phyloP scores from a whole-genome alignment of 192 early-diverging fungal genomes.

The Rhizophagus clarus region DNA sequence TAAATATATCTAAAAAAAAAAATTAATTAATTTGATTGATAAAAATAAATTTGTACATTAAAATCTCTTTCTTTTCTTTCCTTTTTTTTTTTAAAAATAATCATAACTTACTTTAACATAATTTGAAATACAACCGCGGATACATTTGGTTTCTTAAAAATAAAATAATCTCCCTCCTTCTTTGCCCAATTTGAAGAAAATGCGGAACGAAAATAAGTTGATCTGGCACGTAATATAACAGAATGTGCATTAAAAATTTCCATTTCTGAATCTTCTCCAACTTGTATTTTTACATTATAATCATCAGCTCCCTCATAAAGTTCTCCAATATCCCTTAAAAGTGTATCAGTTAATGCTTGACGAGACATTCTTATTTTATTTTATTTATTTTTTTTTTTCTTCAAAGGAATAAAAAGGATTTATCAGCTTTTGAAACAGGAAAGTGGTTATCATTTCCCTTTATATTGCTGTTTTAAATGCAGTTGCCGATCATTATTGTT shows the following conservation, averaged over 20 bases:
- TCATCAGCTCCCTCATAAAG: slow-evolving; percentile 16
- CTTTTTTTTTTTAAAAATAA: too few relatives aligned
- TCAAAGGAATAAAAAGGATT: neutral
- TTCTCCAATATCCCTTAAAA: neutral
- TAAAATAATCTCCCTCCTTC: neutral
- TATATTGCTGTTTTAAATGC: too few relatives aligned
- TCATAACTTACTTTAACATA: slow-evolving; percentile 10
- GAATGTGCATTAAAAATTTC: slow-evolving; percentile 21
- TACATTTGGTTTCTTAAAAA: slow-evolving; percentile 24
- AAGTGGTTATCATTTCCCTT: too few relatives aligned
- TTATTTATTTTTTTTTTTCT: too few relatives aligned
- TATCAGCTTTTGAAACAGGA: too few relatives aligned
- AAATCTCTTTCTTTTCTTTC: too few relatives aligned
- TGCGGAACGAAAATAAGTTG: slow-evolving; percentile 9
- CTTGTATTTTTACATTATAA: slow-evolving; percentile 8
- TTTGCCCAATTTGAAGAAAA: neutral
- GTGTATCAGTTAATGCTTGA: neutral
- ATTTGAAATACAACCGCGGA: neutral
- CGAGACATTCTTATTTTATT: neutral
- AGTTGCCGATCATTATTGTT: too few relatives aligned
- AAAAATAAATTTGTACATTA: too few relatives aligned
- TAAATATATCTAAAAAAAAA: slow-evolving; percentile 9
- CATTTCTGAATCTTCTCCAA: neutral
- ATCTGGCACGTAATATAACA: slow-evolving; percentile 20
- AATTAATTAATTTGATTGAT: too few relatives aligned